Evolutionary conservation across 306 rosid species (phyloP).

Genomic region (Mimosa bimucronata): DNA sequence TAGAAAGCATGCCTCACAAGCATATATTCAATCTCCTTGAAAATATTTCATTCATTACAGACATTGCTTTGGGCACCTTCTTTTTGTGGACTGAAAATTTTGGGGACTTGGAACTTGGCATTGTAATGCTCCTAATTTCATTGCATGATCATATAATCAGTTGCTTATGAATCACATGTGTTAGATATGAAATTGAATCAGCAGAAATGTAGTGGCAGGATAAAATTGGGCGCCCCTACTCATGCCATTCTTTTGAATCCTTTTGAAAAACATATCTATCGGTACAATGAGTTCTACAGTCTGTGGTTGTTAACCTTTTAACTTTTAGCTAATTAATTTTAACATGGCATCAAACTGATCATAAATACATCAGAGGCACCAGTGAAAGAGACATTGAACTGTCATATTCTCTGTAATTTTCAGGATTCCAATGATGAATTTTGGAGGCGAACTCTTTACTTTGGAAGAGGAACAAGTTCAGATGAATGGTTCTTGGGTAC

Average conservation of each 20-base stretch:
- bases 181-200: too few species aligned
- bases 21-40: not conserved
- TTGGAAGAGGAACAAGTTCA: constrained; percentile 44
- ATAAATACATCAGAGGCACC: not conserved
- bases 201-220: too few species aligned
- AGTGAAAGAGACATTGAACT: constrained; percentile 18
- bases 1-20: not conserved
- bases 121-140: not conserved
- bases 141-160: too few species aligned
- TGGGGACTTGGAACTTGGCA: not conserved
- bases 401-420: constrained; percentile 35
- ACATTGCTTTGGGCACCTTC: not conserved
- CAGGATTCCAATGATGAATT: constrained; percentile 50
- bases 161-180: too few species aligned
- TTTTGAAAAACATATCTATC: too few species aligned
- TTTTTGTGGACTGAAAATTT: too few species aligned
- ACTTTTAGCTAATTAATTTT: not conserved
- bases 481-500: constrained; percentile 49
- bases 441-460: constrained; percentile 40
- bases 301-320: not conserved
- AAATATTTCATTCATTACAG: not conserved
- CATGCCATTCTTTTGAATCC: not conserved
- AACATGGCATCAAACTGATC: not conserved
- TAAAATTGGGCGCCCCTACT: too few species aligned
- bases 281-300: not conserved